Conservation (phyloP, 768 basidiomycete genomes). For the Boletus rubroflammeus region DNA sequence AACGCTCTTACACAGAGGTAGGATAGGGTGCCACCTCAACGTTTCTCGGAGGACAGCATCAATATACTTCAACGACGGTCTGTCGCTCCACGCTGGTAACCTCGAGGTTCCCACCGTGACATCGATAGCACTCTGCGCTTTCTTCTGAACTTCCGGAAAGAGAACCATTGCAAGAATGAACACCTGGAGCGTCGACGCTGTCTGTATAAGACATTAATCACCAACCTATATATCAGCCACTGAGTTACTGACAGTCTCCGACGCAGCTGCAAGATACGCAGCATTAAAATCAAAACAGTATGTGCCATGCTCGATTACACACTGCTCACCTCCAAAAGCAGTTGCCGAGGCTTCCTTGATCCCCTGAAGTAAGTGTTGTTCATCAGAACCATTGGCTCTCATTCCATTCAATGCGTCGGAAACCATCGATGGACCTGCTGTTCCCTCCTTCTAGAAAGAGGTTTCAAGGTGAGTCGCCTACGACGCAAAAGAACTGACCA, state of each 20-base stretch:
- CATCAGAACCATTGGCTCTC: background rate
- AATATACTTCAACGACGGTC: slow-evolving; percentile 25
- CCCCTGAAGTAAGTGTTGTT: background rate
- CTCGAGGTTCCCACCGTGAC: slow-evolving; percentile 19
- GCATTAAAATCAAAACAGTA: background rate
- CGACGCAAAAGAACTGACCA: slow-evolving; percentile 3
- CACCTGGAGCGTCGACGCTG: slow-evolving; percentile 23
- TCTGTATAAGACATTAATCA: slow-evolving; percentile 11
- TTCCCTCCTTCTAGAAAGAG: slow-evolving; percentile 8
- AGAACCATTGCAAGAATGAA: slow-evolving; percentile 36
- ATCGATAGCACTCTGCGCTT: slow-evolving; percentile 32
- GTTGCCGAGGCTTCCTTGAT: slow-evolving; percentile 22
- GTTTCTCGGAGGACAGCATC: slow-evolving; percentile 29
- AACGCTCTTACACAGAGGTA: slow-evolving; percentile 21
- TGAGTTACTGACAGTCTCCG: slow-evolving; percentile 13
- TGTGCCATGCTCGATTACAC: background rate
- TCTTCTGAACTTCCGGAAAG: slow-evolving; percentile 27
- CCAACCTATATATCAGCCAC: background rate
- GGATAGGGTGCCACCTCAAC: slow-evolving; percentile 23
- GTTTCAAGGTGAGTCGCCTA: background rate
- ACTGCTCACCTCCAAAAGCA: slow-evolving; percentile 17
- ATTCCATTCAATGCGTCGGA: slow-evolving; percentile 11
- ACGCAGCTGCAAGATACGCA: slow-evolving; percentile 8
- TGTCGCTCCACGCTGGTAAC: slow-evolving; percentile 28
- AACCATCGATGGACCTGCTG: slow-evolving; percentile 14